Conservation (phyloP, 2,329 filamentous ascomycete species). For the Claviceps sp. region DNA sequence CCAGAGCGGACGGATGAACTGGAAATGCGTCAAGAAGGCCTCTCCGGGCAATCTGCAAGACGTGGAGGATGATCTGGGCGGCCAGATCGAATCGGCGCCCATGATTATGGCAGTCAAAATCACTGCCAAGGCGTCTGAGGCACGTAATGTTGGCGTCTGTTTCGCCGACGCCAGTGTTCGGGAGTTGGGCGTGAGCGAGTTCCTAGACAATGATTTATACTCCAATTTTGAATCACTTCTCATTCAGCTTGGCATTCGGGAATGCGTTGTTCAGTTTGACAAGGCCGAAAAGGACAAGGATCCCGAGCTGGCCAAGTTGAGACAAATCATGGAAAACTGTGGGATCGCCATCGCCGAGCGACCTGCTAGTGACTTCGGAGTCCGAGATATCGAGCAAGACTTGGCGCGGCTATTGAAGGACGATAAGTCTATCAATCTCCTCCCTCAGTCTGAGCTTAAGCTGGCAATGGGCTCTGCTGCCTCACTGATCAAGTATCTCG, state of each 20-base stretch:
- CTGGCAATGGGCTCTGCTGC: conserved; percentile 92
- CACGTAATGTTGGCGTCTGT: conserved; percentile 80
- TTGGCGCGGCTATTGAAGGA: conserved; percentile 76
- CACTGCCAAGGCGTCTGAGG: conserved; percentile 73
- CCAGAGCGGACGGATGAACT: conserved; percentile 64
- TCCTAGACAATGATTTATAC: conserved; percentile 96
- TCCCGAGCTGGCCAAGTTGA: conserved; percentile 73
- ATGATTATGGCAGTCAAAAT: conserved; percentile 95
- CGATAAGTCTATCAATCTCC: conserved; percentile 59
- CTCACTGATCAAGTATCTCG: conserved; percentile 86
- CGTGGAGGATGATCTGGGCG: conserved; percentile 86
- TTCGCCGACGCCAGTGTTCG: conserved; percentile 95
- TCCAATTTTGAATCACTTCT: conserved; percentile 95
- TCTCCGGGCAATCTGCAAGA: conserved; percentile 95
- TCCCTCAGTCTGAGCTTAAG: conserved; percentile 87
- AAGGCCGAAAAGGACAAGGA: conserved; percentile 73
- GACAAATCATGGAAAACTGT: conserved; percentile 81
- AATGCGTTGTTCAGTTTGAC: conserved; percentile 78
- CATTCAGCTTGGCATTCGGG: conserved; percentile 90
- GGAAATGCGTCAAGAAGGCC: conserved; percentile 83
- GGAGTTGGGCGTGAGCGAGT: conserved; percentile 92
- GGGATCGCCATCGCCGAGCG: conserved; percentile 82
- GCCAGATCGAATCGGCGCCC: conserved; percentile 75
- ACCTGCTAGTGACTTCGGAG: conserved; percentile 62
- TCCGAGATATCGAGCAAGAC: conserved; percentile 91